phyloP scores from a whole-genome alignment of 768 basidiomycete species.

The Tulasnella sp. region DNA sequence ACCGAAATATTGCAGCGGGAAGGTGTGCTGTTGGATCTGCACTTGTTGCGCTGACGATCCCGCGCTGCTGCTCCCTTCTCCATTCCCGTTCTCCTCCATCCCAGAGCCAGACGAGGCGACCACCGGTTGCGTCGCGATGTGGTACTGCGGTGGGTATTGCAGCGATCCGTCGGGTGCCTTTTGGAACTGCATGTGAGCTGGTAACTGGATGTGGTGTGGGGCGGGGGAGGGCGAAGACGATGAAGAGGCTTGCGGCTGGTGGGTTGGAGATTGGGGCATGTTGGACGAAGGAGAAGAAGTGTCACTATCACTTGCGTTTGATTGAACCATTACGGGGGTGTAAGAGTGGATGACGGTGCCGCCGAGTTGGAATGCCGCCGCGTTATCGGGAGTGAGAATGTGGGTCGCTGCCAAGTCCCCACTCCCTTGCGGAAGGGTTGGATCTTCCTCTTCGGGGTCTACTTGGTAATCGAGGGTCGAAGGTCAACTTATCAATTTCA shows the following conservation, averaged over 20 bases:
- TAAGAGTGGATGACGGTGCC: slow-evolving; percentile 28
- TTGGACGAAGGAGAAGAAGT: not conserved
- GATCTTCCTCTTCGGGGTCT: slow-evolving; percentile 25
- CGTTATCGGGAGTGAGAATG: slow-evolving; percentile 30
- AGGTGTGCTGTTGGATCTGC: not conserved
- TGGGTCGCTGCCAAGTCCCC: not conserved
- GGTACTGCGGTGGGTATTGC: not conserved
- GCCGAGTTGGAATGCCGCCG: slow-evolving; percentile 28
- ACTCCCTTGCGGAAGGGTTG: not conserved
- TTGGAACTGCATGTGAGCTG: slow-evolving; percentile 3
- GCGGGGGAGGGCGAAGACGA: not conserved
- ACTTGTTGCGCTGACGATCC: not conserved
- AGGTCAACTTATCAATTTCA: not conserved
- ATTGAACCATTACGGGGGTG: slow-evolving; percentile 11
- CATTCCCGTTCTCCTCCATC: not conserved
- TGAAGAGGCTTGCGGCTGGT: not conserved
- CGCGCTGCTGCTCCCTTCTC: not conserved
- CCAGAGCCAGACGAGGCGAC: not conserved
- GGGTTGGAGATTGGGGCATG: not conserved
- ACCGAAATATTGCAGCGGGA: slow-evolving; percentile 8
- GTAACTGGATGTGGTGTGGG: not conserved
- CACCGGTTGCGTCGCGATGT: not conserved
- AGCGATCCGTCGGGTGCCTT: not conserved
- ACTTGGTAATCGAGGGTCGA: not conserved
- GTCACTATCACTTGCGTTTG: not conserved